phyloP scores from a whole-genome alignment of 495 filamentous ascomycete species.

The Cercophora newfieldiana region DNA sequence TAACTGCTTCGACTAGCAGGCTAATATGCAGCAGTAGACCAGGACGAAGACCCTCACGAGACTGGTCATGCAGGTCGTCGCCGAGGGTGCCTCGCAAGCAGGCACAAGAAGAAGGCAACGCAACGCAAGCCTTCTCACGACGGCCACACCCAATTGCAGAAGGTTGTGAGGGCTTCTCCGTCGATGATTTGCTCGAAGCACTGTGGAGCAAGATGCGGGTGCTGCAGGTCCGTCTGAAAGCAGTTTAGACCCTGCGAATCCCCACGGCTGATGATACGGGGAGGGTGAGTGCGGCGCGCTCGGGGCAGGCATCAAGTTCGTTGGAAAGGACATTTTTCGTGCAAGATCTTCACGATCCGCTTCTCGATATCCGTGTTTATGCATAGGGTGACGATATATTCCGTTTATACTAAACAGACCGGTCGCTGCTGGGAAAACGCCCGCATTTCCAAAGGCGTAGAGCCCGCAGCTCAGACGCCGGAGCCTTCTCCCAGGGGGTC shows the following conservation, averaged over 20 bases:
- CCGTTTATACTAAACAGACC: not conserved
- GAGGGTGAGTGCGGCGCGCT: constrained; percentile 4
- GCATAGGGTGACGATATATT: constrained; percentile 13
- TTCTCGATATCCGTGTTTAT: constrained; percentile 14
- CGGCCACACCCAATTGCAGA: constrained; percentile 18
- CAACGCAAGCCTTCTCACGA: constrained; percentile 15
- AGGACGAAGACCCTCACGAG: constrained; percentile 1
- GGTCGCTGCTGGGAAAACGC: constrained; percentile 7
- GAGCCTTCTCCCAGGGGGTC: not conserved
- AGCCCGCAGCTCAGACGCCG: not conserved
- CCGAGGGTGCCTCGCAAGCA: constrained; percentile 11
- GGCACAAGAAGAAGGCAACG: not conserved
- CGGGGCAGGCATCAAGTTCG: constrained; percentile 20
- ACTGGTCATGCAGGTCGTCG: constrained; percentile 13
- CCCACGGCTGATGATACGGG: constrained; percentile 24
- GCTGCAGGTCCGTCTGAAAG: constrained; percentile 29
- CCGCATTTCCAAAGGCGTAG: not conserved
- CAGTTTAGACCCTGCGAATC: constrained; percentile 25
- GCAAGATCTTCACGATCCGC: constrained; percentile 33
- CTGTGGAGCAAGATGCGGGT: constrained; percentile 23
- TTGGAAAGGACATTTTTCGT: constrained; percentile 13
- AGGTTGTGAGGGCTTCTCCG: constrained; percentile 18
- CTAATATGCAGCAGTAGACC: not conserved
- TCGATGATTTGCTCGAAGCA: constrained; percentile 26
- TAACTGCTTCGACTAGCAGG: not conserved